Evolutionary conservation across 441 rosid genomes (phyloP).

Genomic region (Populus hybrid): DNA sequence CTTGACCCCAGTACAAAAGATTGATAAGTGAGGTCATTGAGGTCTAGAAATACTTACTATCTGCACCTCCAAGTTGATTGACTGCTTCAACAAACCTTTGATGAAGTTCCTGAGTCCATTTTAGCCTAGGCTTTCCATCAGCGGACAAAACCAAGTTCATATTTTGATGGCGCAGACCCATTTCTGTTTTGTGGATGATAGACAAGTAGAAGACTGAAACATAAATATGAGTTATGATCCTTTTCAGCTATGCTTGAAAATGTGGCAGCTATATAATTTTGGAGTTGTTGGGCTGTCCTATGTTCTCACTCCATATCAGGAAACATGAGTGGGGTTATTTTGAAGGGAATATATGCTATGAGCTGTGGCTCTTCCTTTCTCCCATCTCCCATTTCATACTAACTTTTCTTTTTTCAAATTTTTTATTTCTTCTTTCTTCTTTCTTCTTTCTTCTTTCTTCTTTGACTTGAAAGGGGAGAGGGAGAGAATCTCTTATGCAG

Average conservation of each 20-base stretch:
- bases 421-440: constrained; percentile 26
- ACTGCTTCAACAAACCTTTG: constrained; percentile 76
- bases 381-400: constrained; percentile 32
- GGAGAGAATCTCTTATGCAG: constrained; percentile 70
- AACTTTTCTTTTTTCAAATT: constrained; percentile 24
- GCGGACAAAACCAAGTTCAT: constrained; percentile 78
- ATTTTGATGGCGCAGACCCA: constrained; percentile 47
- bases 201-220: constrained; percentile 24
- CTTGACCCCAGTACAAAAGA: not conserved
- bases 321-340: constrained; percentile 79
- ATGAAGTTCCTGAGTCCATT: constrained; percentile 95
- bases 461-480: constrained; percentile 55
- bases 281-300: constrained; percentile 53
- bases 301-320: constrained; percentile 84
- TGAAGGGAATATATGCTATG: constrained; percentile 89
- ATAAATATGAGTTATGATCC: constrained; percentile 25
- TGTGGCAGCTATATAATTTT: constrained; percentile 33
- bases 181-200: constrained; percentile 24
- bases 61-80: constrained; percentile 82
- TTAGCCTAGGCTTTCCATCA: constrained; percentile 93
- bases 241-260: constrained; percentile 24
- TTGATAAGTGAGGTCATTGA: constrained; percentile 13
- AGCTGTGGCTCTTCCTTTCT: constrained; percentile 51
- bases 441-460: constrained; percentile 36
- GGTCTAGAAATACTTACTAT: constrained; percentile 45